Base-by-base conservation (phyloP, 306 rosid genomes). In the Dryas drummondii region DNA sequence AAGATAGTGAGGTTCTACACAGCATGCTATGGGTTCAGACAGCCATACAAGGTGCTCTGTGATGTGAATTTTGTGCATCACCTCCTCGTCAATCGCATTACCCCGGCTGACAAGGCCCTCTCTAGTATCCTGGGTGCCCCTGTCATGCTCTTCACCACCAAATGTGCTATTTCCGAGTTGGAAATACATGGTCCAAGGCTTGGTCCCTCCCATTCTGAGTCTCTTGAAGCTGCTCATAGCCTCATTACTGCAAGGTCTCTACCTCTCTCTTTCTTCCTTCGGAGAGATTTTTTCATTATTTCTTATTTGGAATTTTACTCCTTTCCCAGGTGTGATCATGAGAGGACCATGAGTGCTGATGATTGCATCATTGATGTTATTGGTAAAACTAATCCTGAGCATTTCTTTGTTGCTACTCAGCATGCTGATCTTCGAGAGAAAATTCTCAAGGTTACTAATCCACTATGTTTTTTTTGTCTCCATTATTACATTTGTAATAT, bases 1-100 rank as follows among this genome's bases (percentile, higher is more conserved):
- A 94, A 79, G 87, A 81, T 22, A 57, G 83, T 91, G 75, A 86
- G 87, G 19, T 86, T 91, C 75, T 94, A 78, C 87, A 84, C 88
- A 13, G 80, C 97, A 15, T 91, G 98, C 73, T 87, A 74, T 76
- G 97, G 86, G 63, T 90, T 94, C 61, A 85, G 87, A 6, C 83
- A 87, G 67, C 96, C 98, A 1, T 91, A 67, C 84, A 89, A 81
- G 86, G 90, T 94, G 76, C 54, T 94, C 1, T 91, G 93, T 15
- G 97, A 94, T 76, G 97, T 93, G 2, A 89, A 92, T 37, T 91
- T 94, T 70, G 86, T 94, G 41, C 79, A 89, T 61, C 97, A 94
- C 82, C 90, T 91, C 69, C 61, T 94, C 37, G 78, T 19, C 44
- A 80, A 89, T 86, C 78, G 84, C 32, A 76, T 94, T 64, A 81